Conservation (phyloP, 1,139 yeast genomes). For the Candida labiduridarum region DNA sequence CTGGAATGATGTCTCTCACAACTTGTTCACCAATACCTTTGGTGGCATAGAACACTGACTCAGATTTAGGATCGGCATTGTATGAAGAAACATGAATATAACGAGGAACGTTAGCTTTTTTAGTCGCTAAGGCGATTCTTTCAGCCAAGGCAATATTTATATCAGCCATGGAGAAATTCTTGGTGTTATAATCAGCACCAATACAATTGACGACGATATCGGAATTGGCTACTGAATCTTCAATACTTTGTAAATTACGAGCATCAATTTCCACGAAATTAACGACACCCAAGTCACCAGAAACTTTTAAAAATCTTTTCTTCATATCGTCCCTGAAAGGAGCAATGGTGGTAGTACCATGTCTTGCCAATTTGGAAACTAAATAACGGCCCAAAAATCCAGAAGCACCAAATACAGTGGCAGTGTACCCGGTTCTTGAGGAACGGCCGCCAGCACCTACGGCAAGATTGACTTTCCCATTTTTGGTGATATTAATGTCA, state of each 20-base stretch:
- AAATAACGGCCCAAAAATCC: constrained; percentile 81
- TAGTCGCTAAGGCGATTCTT: constrained; percentile 75
- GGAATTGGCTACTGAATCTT: constrained; percentile 77
- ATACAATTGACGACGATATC: constrained; percentile 82
- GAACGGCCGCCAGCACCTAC: constrained; percentile 83
- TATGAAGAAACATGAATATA: constrained; percentile 79
- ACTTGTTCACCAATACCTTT: constrained; percentile 79
- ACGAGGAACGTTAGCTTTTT: constrained; percentile 75
- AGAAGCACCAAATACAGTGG: constrained; percentile 83
- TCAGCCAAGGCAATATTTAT: constrained; percentile 78
- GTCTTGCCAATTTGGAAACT: constrained; percentile 73
- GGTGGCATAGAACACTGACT: constrained; percentile 74
- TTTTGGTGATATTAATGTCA: constrained; percentile 74
- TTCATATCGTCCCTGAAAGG: constrained; percentile 84
- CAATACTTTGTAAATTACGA: constrained; percentile 74
- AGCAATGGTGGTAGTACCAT: constrained; percentile 76
- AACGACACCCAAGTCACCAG: constrained; percentile 88
- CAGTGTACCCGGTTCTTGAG: constrained; percentile 89
- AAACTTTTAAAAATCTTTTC: constrained; percentile 76
- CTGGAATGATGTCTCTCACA: constrained; percentile 69
- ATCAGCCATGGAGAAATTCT: constrained; percentile 81
- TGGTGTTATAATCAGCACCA: constrained; percentile 78
- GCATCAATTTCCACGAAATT: constrained; percentile 83
- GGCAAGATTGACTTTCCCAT: constrained; percentile 72
- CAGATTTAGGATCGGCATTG: constrained; percentile 71